Conservation (phyloP, 1,284 basidiomycete species). For the Apiotrichum mycotoxinovorans region DNA sequence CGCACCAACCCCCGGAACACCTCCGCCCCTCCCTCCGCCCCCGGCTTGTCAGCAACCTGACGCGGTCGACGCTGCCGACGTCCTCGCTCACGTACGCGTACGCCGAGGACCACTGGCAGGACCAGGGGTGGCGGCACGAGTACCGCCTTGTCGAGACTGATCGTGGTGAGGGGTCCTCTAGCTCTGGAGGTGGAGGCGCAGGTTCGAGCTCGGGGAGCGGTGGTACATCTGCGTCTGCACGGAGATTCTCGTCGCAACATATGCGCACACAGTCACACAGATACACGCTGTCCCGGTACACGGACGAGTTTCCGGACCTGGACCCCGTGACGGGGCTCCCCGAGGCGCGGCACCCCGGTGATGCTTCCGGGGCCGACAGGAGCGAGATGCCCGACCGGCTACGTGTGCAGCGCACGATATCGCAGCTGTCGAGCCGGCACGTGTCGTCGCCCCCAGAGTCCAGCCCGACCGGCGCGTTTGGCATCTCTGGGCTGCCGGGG, state of each 20-base stretch:
- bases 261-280: neutral
- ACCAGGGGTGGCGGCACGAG: slow-evolving; percentile 4
- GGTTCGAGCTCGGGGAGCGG: neutral
- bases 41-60: slow-evolving; percentile 36
- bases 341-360: too few relatives aligned
- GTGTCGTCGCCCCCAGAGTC: neutral
- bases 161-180: neutral
- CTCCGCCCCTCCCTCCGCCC: slow-evolving; percentile 18
- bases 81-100: slow-evolving; percentile 31
- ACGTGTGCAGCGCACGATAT: slow-evolving; percentile 45
- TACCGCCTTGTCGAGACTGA: neutral
- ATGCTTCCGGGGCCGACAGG: neutral
- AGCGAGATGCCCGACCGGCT: slow-evolving; percentile 11
- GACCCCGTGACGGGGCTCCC: slow-evolving; percentile 44
- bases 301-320: slow-evolving; percentile 39
- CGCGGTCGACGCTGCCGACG: slow-evolving; percentile 35
- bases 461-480: neutral
- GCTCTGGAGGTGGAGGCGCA: neutral
- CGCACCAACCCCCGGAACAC: neutral
- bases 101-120: slow-evolving; percentile 13
- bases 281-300: neutral
- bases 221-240: neutral
- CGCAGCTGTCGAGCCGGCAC: slow-evolving; percentile 20
- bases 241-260: too few relatives aligned
- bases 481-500: slow-evolving; percentile 1